Base-by-base conservation (phyloP, 768 basidiomycete genomes). In the Suillus subalutaceus region DNA sequence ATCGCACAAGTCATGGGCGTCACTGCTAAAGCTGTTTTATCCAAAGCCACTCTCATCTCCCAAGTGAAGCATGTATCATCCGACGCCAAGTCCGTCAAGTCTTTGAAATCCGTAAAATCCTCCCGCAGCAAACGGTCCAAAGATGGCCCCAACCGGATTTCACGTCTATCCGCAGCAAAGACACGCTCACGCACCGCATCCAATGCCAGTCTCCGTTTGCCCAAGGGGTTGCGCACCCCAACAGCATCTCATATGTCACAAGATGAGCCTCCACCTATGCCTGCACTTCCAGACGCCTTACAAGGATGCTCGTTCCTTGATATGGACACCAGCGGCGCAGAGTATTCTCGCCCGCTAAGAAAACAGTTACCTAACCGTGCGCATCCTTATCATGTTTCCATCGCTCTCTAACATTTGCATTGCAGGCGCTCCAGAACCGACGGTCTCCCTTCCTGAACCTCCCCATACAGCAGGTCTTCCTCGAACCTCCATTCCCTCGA, bases 131-230 rank as follows among this genome's bases (percentile, higher is more conserved):
- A 68, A 44, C 70, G 67, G 3, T 76, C 71, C 35, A 73, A 75
- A 13, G 73, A 74, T 26, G 70, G 71, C 6, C 70, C 72, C 16
- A 82, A 79, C 61, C 72, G 80, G 40, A 35, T 73, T 41, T 80
- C 81, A 44, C 81, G 83, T 9, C 81, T 93, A 3, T 83, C 83
- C 6, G 88, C 92, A 6, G 92, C 92, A 1, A 85, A 86, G 65
- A 84, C 79, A 65, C 84, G 91, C 48, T 90, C 89, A 73, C 80
- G 82, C 52, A 82, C 89, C 2, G 81, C 86, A 9, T 91, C 90
- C 6, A 86, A 88, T 69, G 84, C 86, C 30, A 91, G 89, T 71
- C 77, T 93, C 9, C 85, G 91, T 1, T 78, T 92, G 30, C 88
- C 86, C 0, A 78, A 77, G 66, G 60, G 81, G 59, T 59, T 79